These are phyloP conservation scores for Zalerion maritima DNA, from an alignment of 495 filamentous ascomycete species.

Conservation along the genomic window DNA sequence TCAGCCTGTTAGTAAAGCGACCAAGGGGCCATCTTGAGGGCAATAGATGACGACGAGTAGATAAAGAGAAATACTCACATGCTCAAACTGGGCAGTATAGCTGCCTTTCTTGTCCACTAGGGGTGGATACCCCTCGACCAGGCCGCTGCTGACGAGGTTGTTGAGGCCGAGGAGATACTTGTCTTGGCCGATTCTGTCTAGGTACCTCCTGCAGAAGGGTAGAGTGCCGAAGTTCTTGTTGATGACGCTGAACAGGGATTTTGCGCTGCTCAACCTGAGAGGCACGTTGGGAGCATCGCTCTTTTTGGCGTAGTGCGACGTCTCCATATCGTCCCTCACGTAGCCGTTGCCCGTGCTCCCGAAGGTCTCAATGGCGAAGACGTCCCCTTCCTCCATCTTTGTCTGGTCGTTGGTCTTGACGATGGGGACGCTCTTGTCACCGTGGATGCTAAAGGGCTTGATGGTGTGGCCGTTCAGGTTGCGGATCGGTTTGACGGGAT, in stretches of 20 bases:
- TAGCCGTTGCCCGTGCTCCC: constrained; percentile 82
- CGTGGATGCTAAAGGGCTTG: constrained; percentile 73
- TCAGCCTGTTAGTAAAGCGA: constrained; percentile 19
- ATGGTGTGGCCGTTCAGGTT: constrained; percentile 88
- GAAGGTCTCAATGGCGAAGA: constrained; percentile 89
- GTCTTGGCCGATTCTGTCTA: constrained; percentile 74
- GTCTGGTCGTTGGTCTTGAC: constrained; percentile 67
- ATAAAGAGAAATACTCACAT: constrained; percentile 43
- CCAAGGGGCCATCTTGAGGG: background rate
- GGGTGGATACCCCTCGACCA: constrained; percentile 83
- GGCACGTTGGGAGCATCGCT: constrained; percentile 50
- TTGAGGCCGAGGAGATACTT: constrained; percentile 86
- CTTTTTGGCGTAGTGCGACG: constrained; percentile 60
- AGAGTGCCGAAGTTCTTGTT: constrained; percentile 86
- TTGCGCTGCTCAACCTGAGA: constrained; percentile 59
- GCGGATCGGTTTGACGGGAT: constrained; percentile 72
- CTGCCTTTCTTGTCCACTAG: constrained; percentile 86
- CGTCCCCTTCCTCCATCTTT: constrained; percentile 90
- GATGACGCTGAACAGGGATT: constrained; percentile 70
- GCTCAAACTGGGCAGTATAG: constrained; percentile 89
- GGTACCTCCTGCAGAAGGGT: constrained; percentile 72
- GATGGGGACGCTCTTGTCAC: constrained; percentile 76
- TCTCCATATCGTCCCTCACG: constrained; percentile 70
- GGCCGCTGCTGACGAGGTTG: constrained; percentile 67
- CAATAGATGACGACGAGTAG: background rate